Conservation (phyloP, 495 filamentous ascomycete species). For the Parathielavia hyrcaniae region DNA sequence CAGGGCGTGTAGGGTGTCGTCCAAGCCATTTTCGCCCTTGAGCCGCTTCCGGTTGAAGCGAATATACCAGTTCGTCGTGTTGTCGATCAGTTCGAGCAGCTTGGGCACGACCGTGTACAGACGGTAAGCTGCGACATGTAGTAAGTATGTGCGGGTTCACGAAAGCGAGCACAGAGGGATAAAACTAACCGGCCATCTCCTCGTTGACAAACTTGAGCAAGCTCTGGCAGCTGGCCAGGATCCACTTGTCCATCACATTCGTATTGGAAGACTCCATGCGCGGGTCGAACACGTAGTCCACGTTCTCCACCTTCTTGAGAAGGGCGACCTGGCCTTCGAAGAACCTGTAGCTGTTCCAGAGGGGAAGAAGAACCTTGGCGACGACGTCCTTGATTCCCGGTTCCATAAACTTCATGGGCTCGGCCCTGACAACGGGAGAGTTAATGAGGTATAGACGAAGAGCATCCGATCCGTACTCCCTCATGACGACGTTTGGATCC, state of each 20-base stretch:
- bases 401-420: constrained; percentile 89
- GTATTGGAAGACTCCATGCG: constrained; percentile 65
- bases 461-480: constrained; percentile 87
- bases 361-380: constrained; percentile 81
- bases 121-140: constrained; percentile 53
- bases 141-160: constrained; percentile 16
- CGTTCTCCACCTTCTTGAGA: constrained; percentile 77
- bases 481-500: constrained; percentile 77
- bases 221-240: constrained; percentile 87
- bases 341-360: constrained; percentile 98
- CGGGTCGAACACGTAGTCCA: constrained; percentile 76
- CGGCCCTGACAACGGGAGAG: constrained; percentile 89
- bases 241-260: constrained; percentile 98
- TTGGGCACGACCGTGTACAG: constrained; percentile 92
- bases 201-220: constrained; percentile 88
- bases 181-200: constrained; percentile 72
- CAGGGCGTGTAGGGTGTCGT: constrained; percentile 80
- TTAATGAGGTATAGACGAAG: constrained; percentile 94
- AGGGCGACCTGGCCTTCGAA: constrained; percentile 93
- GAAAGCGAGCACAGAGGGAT: neutral
- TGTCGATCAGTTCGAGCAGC: constrained; percentile 82
- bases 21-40: constrained; percentile 82
- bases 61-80: constrained; percentile 99
- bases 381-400: constrained; percentile 92
- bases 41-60: constrained; percentile 94